Base-by-base conservation (phyloP, 2,329 filamentous ascomycete species). In the Ophiostoma pallidulum region DNA sequence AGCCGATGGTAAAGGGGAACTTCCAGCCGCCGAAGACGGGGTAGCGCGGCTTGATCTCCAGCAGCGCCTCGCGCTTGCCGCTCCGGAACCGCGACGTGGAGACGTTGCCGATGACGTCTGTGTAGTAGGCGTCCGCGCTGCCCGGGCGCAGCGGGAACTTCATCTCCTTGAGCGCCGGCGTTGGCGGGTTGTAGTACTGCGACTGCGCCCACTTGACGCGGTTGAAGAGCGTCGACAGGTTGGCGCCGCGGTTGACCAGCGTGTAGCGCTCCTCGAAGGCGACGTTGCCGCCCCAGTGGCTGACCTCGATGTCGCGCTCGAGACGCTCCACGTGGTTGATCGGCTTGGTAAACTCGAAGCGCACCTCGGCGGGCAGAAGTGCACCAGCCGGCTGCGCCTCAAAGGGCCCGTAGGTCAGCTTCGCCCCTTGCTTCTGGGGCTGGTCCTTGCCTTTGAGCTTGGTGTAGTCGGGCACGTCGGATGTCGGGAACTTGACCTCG, bases 21-120 rank as follows among this genome's bases (percentile, higher is more conserved):
- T 94, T 95, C 92, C 92, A 98, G 51, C 87, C 89, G 51, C 92
- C 92, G 59, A 96, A 98, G 20, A 98, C 66, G n/a, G 92, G 92
- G 66, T 94, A 98, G 45, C 92, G 80, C 18, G 92, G 92, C 73
- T 90, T 92, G 53, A 96, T 74, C 66, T 96, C 90, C 24, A 98
- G 76, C 36, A 84, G 70, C n/a, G 86, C 84, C 65, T 91, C 86
- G 19, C 84, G 80, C 62, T 75, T 78, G 62, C 79, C 86, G 56
- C 74, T 80, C 53, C 90, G 78, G 75, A 94, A 98, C 53, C 78
- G 78, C 48, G 89, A 95, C 1, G 92, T 98, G 24, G 90, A 94
- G 26, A 98, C 89, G 61, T 98, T 98, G 56, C 92, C 92, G 60
- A 98, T 94, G 58, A 88, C 86, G 63, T 98, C 92, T 43, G 84